Percentiles rank a stretch among this genome's conserved stretches.
These are phyloP conservation scores for Fusarium zealandicum DNA, from an alignment of 2,329 filamentous ascomycete species.

Conservation along the genomic window DNA sequence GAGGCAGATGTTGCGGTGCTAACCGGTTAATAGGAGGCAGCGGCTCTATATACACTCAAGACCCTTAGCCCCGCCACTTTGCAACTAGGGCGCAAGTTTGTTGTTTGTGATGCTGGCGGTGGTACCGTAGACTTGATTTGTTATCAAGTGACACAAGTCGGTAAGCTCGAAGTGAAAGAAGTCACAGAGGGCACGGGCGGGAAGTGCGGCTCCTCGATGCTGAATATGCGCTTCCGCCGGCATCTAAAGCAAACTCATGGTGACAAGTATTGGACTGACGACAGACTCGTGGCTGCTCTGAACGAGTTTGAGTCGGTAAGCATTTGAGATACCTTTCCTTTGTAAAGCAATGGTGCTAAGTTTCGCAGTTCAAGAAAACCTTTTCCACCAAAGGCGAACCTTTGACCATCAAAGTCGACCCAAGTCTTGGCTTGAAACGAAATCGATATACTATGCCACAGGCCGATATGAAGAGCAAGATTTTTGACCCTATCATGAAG, in stretches of 20 bases:
- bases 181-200: constrained; percentile 57
- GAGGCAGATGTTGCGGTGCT: constrained; percentile 6
- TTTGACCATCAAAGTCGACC: constrained; percentile 47
- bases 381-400: constrained; percentile 48
- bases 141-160: constrained; percentile 55
- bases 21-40: constrained; percentile 52
- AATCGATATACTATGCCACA: constrained; percentile 48
- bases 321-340: constrained; percentile 50
- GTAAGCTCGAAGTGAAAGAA: constrained; percentile 56
- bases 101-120: constrained; percentile 62
- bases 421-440: constrained; percentile 45
- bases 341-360: constrained; percentile 8
- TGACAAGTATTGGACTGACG: constrained; percentile 52
- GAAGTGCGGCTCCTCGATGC: constrained; percentile 57
- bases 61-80: constrained; percentile 52
- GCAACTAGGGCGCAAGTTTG: constrained; percentile 55
- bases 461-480: constrained; percentile 70
- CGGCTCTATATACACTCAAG: constrained; percentile 58
- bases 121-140: constrained; percentile 63
- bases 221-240: constrained; percentile 57
- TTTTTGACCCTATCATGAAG: constrained; percentile 52
- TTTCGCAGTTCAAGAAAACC: constrained; percentile 47
- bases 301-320: constrained; percentile 53
- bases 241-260: constrained; percentile 54
- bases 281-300: constrained; percentile 51